Conservation (phyloP, 306 rosid genomes). For the Cyclanthera cordifolia region DNA sequence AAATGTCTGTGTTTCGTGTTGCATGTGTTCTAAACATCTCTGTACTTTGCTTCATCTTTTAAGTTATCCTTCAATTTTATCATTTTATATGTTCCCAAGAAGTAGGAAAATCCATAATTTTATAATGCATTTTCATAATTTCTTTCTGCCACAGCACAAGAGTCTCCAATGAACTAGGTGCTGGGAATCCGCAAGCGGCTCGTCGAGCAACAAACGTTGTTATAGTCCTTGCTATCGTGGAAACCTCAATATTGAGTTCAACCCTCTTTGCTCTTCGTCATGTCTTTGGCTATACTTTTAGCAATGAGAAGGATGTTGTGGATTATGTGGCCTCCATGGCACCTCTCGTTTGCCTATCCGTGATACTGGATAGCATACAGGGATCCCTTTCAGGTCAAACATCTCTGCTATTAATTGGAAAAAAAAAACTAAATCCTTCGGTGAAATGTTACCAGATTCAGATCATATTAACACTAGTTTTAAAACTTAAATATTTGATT, state of each 20-base stretch:
- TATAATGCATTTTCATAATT: neutral
- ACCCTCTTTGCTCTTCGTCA: constrained; percentile 33
- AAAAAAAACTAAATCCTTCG: neutral
- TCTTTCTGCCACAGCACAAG: constrained; percentile 34
- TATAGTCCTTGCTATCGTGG: constrained; percentile 26
- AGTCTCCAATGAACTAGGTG: constrained; percentile 67
- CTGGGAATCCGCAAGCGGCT: constrained; percentile 45
- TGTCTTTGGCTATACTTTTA: constrained; percentile 44
- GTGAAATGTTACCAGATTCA: neutral
- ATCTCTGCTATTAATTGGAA: neutral
- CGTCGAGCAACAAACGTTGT: constrained; percentile 32
- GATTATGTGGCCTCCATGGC: constrained; percentile 52
- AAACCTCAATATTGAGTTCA: constrained; percentile 26
- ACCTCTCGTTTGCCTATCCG: constrained; percentile 41
- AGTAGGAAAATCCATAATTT: neutral
- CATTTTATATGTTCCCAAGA: neutral
- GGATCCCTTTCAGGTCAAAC: constrained; percentile 49
- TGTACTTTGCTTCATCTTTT: neutral
- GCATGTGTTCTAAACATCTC: neutral
- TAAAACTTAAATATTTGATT: neutral
- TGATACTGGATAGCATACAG: constrained; percentile 46
- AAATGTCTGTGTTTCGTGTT: no score
- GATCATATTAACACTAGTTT: neutral
- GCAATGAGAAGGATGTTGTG: constrained; percentile 55
- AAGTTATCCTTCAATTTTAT: neutral